Conservation (phyloP, 805 yeast species). For the Candida jianshihensis region DNA sequence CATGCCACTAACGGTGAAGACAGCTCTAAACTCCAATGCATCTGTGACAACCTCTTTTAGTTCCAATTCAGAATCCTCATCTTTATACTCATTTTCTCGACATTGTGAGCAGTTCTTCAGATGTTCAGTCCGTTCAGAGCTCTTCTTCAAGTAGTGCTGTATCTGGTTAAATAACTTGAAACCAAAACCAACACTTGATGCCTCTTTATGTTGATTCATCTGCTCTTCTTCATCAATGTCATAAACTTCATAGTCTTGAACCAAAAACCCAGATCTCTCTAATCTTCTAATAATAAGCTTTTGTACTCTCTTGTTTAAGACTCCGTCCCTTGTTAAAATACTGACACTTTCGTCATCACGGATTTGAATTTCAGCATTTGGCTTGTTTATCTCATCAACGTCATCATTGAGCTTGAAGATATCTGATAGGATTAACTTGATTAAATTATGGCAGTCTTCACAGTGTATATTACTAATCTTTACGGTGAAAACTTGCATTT, state of each 20-base stretch:
- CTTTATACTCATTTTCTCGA: constrained; percentile 19
- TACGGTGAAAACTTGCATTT: constrained; percentile 9
- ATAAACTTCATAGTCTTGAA: constrained; percentile 20
- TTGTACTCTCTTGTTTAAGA: constrained; percentile 4
- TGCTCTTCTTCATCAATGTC: constrained; percentile 16
- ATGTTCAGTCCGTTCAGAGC: constrained; percentile 25
- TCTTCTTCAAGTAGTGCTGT: neutral
- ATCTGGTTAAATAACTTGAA: neutral
- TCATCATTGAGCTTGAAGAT: constrained; percentile 2
- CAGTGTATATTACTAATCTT: constrained; percentile 45
- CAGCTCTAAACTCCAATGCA: constrained; percentile 36
- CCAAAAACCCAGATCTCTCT: constrained; percentile 13
- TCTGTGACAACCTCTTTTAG: constrained; percentile 18
- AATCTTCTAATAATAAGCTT: constrained; percentile 4
- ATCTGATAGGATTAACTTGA: constrained; percentile 24
- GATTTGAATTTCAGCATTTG: constrained; percentile 9
- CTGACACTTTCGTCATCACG: constrained; percentile 10
- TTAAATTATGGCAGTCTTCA: constrained; percentile 38
- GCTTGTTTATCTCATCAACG: neutral
- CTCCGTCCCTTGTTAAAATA: constrained; percentile 5
- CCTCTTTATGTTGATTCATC: neutral
- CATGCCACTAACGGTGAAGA: constrained; percentile 58
- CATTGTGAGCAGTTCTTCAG: constrained; percentile 36
- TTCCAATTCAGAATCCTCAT: constrained; percentile 15
- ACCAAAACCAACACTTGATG: neutral